Evolutionary conservation across 805 yeast genomes (phyloP), one percentile per base, ranked within the genome.

Genomic region (Sporopachydermia lactativora): DNA sequence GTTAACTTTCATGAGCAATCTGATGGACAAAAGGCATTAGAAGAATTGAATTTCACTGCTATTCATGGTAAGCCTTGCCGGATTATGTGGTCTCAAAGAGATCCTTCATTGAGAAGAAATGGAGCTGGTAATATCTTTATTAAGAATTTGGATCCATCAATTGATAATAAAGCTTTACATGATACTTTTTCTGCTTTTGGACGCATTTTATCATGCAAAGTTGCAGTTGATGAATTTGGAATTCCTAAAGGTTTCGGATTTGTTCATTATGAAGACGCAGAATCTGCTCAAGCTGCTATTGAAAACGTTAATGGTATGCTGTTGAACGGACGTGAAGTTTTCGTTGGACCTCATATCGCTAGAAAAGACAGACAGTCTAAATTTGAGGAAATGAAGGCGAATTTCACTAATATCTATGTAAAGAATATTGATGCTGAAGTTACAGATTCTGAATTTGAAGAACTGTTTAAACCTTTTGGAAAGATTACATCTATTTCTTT

Each of bases 31-130:
- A 78, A 73, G 59, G 98, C 98, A 47, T 71, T 92, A 62, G 94
- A 86, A 61, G 92, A 85, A 66, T 76, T 92, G 66, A 92, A 89
- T 84, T 92, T 92, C 73, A 67, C 86, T 45, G 77, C 77, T 57
- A 78, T 92, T 68, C 88, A 88, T 65, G 96, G 96, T 59, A 84
- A 81, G 59, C 86, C 96, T 57, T 86, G 96, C 70, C 85, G 98
- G 68, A 89, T 92, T 71, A 92, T 92, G 97, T 86, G 97, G 96
- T 86, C 96, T 52, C 97, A 92, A 73, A 85, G 97, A 70, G 97
- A 92, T 64, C 97, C 98, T 50, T 74, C 95, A 47, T 64, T 78
- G 57, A 83, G 98, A 75, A 84, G 80, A 73, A 79, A 79, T 59
- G 96, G 96, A 64, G 81, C 84, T 49, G 96, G 96, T 59, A 92